Evolutionary conservation across 2,329 filamentous ascomycete species (phyloP), one percentile per base, ranked within the genome.

Genomic region (Venturia effusa): DNA sequence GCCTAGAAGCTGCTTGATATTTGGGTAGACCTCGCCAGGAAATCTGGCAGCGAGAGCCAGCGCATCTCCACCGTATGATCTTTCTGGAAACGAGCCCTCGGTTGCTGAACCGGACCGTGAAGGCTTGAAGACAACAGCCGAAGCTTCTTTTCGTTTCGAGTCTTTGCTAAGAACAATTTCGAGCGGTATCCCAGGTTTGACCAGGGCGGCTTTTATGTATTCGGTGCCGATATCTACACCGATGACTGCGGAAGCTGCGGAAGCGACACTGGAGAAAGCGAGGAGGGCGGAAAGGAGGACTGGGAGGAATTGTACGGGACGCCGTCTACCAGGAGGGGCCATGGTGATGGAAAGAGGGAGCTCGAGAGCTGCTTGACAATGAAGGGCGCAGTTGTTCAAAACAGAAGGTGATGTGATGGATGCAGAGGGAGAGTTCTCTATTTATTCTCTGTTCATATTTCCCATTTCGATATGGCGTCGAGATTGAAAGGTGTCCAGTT

Each of bases 121-220:
- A 43, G 92, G 91, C 78, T 99, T 97, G 80, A 99, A 97, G 54
- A 91, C 89, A 69, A 99, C 86, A 51, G 92, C 92, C 1, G 92
- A 90, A 30, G 84, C 84, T 75, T 99, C 94, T 81, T 99, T 99
- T 72, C 94, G 88, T 76, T 96, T 90, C 37, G 94, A 97, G 78
- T 99, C 94, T 75, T 97, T 99, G 37, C 92, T 97, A 64, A 97
- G 84, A 74, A 99, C 93, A 68, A 99, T 97, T 69, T 99, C 94
- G 73, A 99, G 90, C 13, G 94, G 94, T 62, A 96, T 93, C 66
- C 94, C 94, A 1, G 94, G 94, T 79, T 97, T 97, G 67, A 99
- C 93, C 51, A 99, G 84, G 17, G 90, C 87, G 34, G 93, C 93
- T 80, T 97, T 99, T 79, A 99, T 89, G 78, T 96, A 97, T 75